These are phyloP conservation scores for Candida krabiensis DNA, from an alignment of 805 yeast species.

Conservation along the genomic window DNA sequence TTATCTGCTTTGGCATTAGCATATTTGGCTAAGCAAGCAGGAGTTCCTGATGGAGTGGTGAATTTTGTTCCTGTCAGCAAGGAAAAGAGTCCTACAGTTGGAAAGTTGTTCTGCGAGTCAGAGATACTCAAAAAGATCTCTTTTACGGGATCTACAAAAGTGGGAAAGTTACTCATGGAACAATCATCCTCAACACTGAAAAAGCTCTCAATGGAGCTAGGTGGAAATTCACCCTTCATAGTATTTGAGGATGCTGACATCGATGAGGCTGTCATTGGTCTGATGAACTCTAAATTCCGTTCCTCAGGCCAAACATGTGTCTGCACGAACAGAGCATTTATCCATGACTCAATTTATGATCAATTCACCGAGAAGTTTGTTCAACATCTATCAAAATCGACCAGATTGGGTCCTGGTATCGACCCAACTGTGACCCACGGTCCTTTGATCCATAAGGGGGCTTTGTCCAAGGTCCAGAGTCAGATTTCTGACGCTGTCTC, in stretches of 20 bases:
- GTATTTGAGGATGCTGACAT: constrained; percentile 72
- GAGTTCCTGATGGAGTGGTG: constrained; percentile 68
- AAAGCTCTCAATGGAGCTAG: constrained; percentile 70
- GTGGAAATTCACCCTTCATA: constrained; percentile 80
- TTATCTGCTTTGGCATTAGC: constrained; percentile 69
- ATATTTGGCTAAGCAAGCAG: constrained; percentile 59
- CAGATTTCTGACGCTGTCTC: constrained; percentile 64
- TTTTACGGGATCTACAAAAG: constrained; percentile 75
- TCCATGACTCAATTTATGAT: constrained; percentile 62
- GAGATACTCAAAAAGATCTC: constrained; percentile 61
- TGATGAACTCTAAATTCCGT: constrained; percentile 65
- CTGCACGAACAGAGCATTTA: constrained; percentile 68
- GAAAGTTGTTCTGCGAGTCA: constrained; percentile 55
- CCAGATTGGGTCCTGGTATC: constrained; percentile 63
- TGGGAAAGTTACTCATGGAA: constrained; percentile 64
- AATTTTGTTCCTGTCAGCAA: constrained; percentile 57
- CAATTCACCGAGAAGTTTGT: constrained; percentile 51
- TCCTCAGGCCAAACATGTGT: constrained; percentile 81
- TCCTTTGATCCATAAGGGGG: constrained; percentile 61
- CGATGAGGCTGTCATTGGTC: constrained; percentile 60
- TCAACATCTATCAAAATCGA: constrained; percentile 40
- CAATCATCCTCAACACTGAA: constrained; percentile 63
- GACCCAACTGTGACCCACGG: constrained; percentile 64
- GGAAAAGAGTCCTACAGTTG: constrained; percentile 43
- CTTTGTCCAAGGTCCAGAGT: constrained; percentile 54